phyloP scores from a whole-genome alignment of 208 protist species.

The Acanthamoeba sp. region DNA sequence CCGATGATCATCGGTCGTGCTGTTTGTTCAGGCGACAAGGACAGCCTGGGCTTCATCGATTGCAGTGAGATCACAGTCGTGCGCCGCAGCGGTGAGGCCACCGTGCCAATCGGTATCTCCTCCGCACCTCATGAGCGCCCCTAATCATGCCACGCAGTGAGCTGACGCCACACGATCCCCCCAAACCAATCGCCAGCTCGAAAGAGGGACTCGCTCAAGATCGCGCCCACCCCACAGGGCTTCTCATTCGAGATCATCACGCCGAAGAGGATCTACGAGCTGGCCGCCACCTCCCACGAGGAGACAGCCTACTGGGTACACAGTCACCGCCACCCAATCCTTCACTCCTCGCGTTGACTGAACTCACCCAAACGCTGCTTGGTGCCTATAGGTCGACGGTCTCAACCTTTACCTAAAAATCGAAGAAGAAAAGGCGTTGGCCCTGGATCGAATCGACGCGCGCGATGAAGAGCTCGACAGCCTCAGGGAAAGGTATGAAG shows the following conservation, averaged over 20 bases:
- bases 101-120: not conserved
- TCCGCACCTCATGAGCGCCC: too few species aligned
- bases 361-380: too few species aligned
- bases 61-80: conserved; percentile 32
- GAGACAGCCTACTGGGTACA: conserved; percentile 5
- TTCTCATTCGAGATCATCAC: conserved; percentile 60
- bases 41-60: conserved; percentile 37
- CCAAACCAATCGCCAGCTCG: not conserved
- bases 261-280: conserved; percentile 21
- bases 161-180: too few species aligned
- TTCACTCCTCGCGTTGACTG: too few species aligned
- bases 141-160: not conserved
- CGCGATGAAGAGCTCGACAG: not conserved
- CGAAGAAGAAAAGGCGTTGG: conserved; percentile 22
- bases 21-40: not conserved
- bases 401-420: conserved; percentile 17
- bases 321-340: not conserved
- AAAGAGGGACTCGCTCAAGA: not conserved
- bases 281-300: not conserved
- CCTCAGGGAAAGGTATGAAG: not conserved
- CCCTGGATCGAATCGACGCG: conserved; percentile 2
- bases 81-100: not conserved
- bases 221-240: not conserved
- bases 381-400: not conserved
- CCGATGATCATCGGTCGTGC: not conserved